phyloP scores from a whole-genome alignment of 2,329 filamentous ascomycete species.

The Canariomyces notabilis region DNA sequence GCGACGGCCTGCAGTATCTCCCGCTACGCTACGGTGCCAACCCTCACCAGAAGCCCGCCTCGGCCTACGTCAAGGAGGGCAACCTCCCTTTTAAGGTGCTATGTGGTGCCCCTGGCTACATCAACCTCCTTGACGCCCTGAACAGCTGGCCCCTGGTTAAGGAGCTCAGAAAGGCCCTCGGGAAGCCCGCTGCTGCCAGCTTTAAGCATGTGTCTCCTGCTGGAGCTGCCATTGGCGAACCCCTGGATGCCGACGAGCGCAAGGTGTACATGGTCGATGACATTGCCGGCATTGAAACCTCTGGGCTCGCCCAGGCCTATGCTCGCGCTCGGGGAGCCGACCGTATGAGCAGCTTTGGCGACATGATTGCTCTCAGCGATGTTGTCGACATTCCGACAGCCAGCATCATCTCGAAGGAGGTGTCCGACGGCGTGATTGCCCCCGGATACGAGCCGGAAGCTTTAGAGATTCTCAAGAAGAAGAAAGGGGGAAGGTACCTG shows the following conservation, averaged over 20 bases:
- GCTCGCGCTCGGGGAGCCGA: constrained; percentile 92
- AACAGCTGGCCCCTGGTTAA: constrained; percentile 97
- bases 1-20: constrained; percentile 75
- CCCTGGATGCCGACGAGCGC: constrained; percentile 79
- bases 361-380: constrained; percentile 90
- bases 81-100: constrained; percentile 93
- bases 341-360: constrained; percentile 97
- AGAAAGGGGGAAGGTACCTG: constrained; percentile 96
- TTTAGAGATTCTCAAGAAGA: constrained; percentile 88
- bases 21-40: constrained; percentile 92
- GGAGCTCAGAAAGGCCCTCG: constrained; percentile 85
- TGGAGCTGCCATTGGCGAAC: constrained; percentile 88
- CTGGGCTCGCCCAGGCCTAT: constrained; percentile 86
- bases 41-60: constrained; percentile 95
- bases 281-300: constrained; percentile 81
- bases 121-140: constrained; percentile 92
- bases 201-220: constrained; percentile 99
- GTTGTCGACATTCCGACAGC: constrained; percentile 88
- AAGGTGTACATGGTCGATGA: constrained; percentile 99
- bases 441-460: constrained; percentile 81
- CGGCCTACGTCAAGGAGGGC: constrained; percentile 69
- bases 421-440: constrained; percentile 94
- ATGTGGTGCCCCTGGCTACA: constrained; percentile 84
- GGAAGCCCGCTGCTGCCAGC: constrained; percentile 84
- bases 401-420: constrained; percentile 96